Percentiles rank a stretch among this genome's conserved stretches.
phyloP scores from a whole-genome alignment of 441 rosid genomes.

The Francoa sonchifolia region DNA sequence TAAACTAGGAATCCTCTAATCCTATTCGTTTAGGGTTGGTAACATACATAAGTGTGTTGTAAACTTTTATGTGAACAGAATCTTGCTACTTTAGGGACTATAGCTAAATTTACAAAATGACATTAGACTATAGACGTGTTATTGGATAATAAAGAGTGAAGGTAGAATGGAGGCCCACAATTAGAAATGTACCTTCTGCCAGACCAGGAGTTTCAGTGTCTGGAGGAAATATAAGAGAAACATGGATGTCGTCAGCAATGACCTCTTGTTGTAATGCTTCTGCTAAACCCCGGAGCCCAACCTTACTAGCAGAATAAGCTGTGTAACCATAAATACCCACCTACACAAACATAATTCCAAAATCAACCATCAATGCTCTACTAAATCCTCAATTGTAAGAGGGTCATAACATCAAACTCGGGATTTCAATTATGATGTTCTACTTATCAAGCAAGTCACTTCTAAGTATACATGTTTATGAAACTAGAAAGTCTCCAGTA shows the following conservation, averaged over 20 bases:
- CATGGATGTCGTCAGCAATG: constrained; percentile 58
- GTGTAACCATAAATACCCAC: constrained; percentile 92
- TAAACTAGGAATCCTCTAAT: too few relatives aligned
- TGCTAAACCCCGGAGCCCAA: constrained; percentile 79
- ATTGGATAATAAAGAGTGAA: too few relatives aligned
- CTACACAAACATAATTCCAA: constrained; percentile 21
- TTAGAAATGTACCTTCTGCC: constrained; percentile 37
- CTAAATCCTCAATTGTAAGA: neutral
- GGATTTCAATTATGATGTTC: neutral
- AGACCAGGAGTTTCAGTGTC: constrained; percentile 81
- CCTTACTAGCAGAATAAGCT: constrained; percentile 80
- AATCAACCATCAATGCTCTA: neutral
- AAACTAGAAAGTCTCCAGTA: too few relatives aligned
- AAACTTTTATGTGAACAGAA: too few relatives aligned
- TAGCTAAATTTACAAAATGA: too few relatives aligned
- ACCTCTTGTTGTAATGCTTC: constrained; percentile 93
- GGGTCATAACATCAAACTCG: neutral
- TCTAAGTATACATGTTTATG: too few relatives aligned
- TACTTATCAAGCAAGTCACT: too few relatives aligned
- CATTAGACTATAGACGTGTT: too few relatives aligned
- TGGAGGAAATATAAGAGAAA: constrained; percentile 69
- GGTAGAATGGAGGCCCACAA: too few relatives aligned
- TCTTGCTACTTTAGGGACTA: too few relatives aligned
- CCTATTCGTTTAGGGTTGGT: too few relatives aligned
- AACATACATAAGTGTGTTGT: too few relatives aligned